Base-by-base conservation (phyloP, 257 asterid genomes). In the Nicotiana tabacum region DNA sequence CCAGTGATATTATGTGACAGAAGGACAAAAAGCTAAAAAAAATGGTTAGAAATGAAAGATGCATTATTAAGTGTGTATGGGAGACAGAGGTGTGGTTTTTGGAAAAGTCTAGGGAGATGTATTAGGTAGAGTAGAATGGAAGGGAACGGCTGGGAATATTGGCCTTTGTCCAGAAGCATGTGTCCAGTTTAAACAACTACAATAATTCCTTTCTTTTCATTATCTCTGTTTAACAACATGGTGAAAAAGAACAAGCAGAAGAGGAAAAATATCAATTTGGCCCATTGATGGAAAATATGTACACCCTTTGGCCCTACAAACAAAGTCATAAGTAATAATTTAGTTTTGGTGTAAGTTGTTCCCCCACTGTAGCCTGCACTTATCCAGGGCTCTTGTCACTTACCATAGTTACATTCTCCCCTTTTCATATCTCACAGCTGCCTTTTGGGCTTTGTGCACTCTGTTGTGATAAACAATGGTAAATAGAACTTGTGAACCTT, bases 121-220 rank as follows among this genome's bases (percentile, higher is more conserved):
- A 81, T 89, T 80, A 74, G 90, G 83, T 89, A 91, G 93, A 88
- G 91, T 92, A 88, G 89, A 84, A 88, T 88, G 90, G 90, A 87
- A 89, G 94, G 86, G 91, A 83, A 91, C 89, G 91, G 82, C 82
- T 85, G 87, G 90, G 89, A 87, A 90, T 91, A 94, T 93, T 85
- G 91, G 89, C 48, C 81, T 90, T 92, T 94, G 98, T 95, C 98
- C 88, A 86, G 74, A 87, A 89, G 88, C 85, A 82, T 65, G 80
- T 90, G 98, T 95, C 97, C 85, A 81, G 62, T 89, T 90, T 84
- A 81, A 51, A 21, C 86, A 86, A 72, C 68, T 56, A 76, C 69
- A 78, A 35, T 85, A 78, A 39, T 82, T 85, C 68, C 72, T 89
- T 83, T 67, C 88, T 84, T 85, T 81, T 83, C 84, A 64, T 85